phyloP scores from a whole-genome alignment of 2,329 filamentous ascomycete species.

The Botrytis deweyae region DNA sequence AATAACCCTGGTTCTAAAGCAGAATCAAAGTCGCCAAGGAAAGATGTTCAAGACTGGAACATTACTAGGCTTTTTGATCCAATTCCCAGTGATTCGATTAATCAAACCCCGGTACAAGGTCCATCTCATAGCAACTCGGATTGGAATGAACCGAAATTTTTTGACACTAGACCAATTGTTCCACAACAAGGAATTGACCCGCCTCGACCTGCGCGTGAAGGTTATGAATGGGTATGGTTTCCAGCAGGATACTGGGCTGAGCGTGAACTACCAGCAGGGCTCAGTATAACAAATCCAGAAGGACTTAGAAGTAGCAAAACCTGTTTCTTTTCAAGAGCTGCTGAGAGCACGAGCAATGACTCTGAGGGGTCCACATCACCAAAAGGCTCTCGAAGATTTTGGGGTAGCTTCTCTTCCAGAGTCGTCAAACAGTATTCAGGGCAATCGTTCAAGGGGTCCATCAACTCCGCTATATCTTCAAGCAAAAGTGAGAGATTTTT shows the following conservation, averaged over 20 bases:
- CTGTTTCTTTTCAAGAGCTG: neutral
- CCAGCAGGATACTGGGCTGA: conserved; percentile 64
- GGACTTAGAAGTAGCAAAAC: conserved; percentile 7
- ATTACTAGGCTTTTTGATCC: conserved; percentile 18
- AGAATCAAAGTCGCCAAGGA: neutral
- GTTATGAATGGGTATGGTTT: conserved; percentile 63
- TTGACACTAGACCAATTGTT: conserved; percentile 8
- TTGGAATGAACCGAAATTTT: conserved; percentile 27
- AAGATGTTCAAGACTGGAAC: conserved; percentile 21
- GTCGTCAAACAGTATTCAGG: conserved; percentile 9
- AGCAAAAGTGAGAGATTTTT: conserved; percentile 14
- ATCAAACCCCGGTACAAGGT: neutral
- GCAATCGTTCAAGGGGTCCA: neutral
- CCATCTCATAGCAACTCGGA: conserved; percentile 20
- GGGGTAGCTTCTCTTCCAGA: conserved; percentile 15
- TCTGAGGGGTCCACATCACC: conserved; percentile 15
- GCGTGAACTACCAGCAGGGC: conserved; percentile 42
- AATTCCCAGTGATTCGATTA: neutral
- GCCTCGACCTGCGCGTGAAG: conserved; percentile 53
- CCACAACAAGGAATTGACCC: conserved; percentile 44
- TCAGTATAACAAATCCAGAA: neutral
- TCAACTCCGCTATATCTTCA: conserved; percentile 3
- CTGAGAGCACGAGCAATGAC: neutral
- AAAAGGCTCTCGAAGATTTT: conserved; percentile 15
- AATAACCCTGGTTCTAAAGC: neutral